Evolutionary conservation across 2,329 filamentous ascomycete species (phyloP).

Genomic region (Microthyrium microscopicum): DNA sequence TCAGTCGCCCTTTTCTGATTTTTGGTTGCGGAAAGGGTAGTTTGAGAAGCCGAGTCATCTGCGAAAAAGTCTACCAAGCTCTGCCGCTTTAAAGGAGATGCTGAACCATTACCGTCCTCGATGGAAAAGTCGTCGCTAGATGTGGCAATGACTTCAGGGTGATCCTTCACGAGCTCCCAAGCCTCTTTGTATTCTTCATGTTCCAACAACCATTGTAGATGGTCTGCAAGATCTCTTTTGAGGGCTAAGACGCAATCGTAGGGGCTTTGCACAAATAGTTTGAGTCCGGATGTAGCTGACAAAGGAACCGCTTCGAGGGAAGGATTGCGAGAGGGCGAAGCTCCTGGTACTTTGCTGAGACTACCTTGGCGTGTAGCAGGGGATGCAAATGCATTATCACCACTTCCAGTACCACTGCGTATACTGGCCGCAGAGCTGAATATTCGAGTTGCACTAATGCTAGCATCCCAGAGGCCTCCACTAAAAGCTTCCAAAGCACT

Average conservation of each 20-base stretch:
- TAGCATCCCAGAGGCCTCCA: constrained; percentile 73
- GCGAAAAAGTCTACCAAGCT: constrained; percentile 51
- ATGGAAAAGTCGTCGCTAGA: constrained; percentile 3
- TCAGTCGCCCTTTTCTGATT: constrained; percentile 51
- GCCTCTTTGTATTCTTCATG: constrained; percentile 67
- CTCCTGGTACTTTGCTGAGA: constrained; percentile 15
- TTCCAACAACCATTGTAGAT: constrained; percentile 70
- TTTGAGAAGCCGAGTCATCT: constrained; percentile 48
- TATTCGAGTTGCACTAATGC: constrained; percentile 58
- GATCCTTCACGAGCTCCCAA: constrained; percentile 77
- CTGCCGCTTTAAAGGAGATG: constrained; percentile 26
- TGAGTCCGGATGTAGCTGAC: constrained; percentile 40
- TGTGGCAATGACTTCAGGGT: constrained; percentile 50
- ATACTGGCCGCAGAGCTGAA: constrained; percentile 80
- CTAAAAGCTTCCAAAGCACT: constrained; percentile 65
- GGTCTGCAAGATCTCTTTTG: constrained; percentile 71
- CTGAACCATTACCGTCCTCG: constrained; percentile 11
- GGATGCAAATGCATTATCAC: constrained; percentile 19
- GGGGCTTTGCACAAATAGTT: constrained; percentile 90
- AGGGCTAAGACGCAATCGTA: constrained; percentile 93
- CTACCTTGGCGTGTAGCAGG: constrained; percentile 19
- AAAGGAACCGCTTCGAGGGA: constrained; percentile 28
- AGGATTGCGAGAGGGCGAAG: constrained; percentile 13
- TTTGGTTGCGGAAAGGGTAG: constrained; percentile 42
- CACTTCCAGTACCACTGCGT: constrained; percentile 25